Base-by-base conservation (phyloP, 129 eudicot species). In the Arctium minus region DNA sequence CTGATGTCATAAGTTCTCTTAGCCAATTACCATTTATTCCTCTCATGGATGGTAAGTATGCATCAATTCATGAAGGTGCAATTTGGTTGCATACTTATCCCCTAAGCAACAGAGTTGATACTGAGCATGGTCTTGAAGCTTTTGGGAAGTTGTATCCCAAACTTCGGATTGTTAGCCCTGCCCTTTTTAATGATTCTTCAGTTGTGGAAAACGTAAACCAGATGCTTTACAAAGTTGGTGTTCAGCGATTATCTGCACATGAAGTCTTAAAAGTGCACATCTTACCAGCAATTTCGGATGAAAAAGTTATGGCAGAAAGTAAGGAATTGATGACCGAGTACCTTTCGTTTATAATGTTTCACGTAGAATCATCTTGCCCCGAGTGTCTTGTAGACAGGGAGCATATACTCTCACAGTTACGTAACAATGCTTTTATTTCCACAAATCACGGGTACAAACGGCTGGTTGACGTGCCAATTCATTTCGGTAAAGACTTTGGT, bases 151-250 rank as follows among this genome's bases (percentile, higher is more conserved):
- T 93, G 64, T 89, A 84, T 80, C 74, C 89, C 15, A 85, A 85
- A 78, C 90, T 93, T 50, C 86, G 89, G 70, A 88, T 88, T 62
- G 96, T 93, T 18, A 87, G 79, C 75, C 89, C 97, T 10, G 82
- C 86, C 29, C 88, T 93, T 79, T 76, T 81, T 18, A 77, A 76
- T 60, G 68, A 72, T 40, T 33, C 86, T 10, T 8, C 79, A 36
- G 18, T 44, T 22, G 76, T 15, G 17, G 90, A 86, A 74, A 89
- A 88, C 75, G 86, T 89, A 79, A 82, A 82, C 36, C 82, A 75
- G 70, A 85, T 93, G 92, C 96, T 93, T 76, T 79, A 84, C 46
- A 88, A 70, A 87, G 83, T 91, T 79, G 97, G 97, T 46, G 91
- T 93, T 42, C 96, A 91, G 50, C 76, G 79, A 77, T 78, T 93